A percentile compares a stretch with the other conserved stretches of the same genome.
phyloP scores from a whole-genome alignment of 306 rosid species.

The Herpetospermum pedunculosum region DNA sequence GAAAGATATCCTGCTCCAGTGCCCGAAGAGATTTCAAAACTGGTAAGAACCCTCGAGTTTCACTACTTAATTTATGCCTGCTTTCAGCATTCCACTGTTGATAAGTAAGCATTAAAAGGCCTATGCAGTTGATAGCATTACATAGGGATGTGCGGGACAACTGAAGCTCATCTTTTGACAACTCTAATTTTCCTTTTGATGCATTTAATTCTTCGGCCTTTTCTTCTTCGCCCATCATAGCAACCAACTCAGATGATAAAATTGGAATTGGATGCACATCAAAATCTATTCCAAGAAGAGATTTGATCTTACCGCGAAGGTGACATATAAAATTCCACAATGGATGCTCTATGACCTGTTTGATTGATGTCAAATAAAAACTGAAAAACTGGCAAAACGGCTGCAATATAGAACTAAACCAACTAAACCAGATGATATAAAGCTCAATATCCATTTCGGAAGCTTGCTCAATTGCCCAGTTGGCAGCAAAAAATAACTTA shows the following conservation, averaged over 20 bases:
- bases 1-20: conserved; percentile 52
- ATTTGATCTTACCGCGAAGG: conserved; percentile 12
- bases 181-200: conserved; percentile 13
- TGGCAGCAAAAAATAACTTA: conserved; percentile 66
- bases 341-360: conserved; percentile 44
- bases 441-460: conserved; percentile 46
- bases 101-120: conserved; percentile 37
- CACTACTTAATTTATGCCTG: conserved; percentile 15
- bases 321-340: conserved; percentile 47
- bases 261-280: conserved; percentile 41
- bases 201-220: conserved; percentile 19
- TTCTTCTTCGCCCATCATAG: conserved; percentile 25
- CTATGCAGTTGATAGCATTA: conserved; percentile 50
- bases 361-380: conserved; percentile 23
- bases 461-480: conserved; percentile 79
- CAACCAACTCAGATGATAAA: conserved; percentile 41
- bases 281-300: conserved; percentile 17
- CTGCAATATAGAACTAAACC: conserved; percentile 45
- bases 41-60: conserved; percentile 18
- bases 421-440: conserved; percentile 50
- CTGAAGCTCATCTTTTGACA: conserved; percentile 7
- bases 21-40: conserved; percentile 39
- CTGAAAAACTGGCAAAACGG: conserved; percentile 44
- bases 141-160: conserved; percentile 14
- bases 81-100: conserved; percentile 48